Conservation (phyloP, 306 rosid species). For the peach (Prunus persica) region Prunus_persica_NCBIv2 NC_034016.1:12993501-12994000, state of each 20-base stretch:
- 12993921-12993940: slow-evolving; percentile 4
- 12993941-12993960: slow-evolving; percentile 87
- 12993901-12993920: neutral
- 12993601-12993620: slow-evolving; percentile 18
- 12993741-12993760: slow-evolving; percentile 11
- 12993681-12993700: slow-evolving; percentile 93
- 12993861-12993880: neutral
- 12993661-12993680: slow-evolving; percentile 69
- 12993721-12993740: neutral
- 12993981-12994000: slow-evolving; percentile 78
- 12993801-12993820: neutral
- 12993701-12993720: slow-evolving; percentile 62
- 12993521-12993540: slow-evolving; percentile 73
- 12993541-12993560: neutral
- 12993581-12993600: neutral
- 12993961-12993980: slow-evolving; percentile 85
- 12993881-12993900: neutral
- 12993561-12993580: neutral
- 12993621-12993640: slow-evolving; percentile 11
- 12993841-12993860: neutral
- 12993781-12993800: neutral
- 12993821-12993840: neutral
- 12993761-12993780: neutral
- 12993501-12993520: slow-evolving; percentile 96
- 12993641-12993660: slow-evolving; percentile 69